Evolutionary conservation across 2,329 filamentous ascomycete genomes (phyloP).

Genomic region (Neonectria punicea): DNA sequence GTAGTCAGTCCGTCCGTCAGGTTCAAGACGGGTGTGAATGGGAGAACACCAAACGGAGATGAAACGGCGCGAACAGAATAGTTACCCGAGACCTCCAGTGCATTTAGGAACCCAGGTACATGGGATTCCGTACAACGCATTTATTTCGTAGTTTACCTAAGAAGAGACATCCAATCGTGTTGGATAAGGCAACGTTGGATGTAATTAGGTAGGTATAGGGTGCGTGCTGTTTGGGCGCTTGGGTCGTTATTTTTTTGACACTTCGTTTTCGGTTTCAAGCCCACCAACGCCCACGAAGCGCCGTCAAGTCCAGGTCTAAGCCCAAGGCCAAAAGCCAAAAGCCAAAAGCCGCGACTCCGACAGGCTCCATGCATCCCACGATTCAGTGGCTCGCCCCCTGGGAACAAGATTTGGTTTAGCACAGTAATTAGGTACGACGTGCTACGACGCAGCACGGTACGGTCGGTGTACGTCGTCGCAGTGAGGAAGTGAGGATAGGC

Average conservation of each 20-base stretch:
- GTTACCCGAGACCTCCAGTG: background rate
- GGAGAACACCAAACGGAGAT: background rate
- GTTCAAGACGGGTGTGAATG: background rate
- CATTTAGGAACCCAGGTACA: background rate
- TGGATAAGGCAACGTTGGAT: background rate
- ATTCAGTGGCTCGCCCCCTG: constrained; percentile 7
- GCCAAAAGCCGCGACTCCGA: background rate
- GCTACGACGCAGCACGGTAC: no score
- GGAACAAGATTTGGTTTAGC: background rate
- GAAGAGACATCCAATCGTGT: background rate
- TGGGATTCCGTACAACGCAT: background rate
- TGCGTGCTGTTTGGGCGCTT: background rate
- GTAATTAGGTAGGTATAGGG: no score
- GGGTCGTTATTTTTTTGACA: constrained; percentile 1
- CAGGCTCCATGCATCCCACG: background rate
- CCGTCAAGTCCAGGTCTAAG: background rate
- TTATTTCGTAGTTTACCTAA: background rate
- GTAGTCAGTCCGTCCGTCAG: background rate
- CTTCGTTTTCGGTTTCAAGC: background rate
- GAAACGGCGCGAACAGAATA: background rate
- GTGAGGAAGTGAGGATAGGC: background rate
- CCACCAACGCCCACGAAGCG: background rate
- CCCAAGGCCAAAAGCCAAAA: constrained; percentile 1
- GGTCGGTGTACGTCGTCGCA: no score
- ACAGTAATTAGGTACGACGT: background rate